phyloP scores from a whole-genome alignment of 176 grass and related monocot genomes.

The Olyra latifolia region DNA sequence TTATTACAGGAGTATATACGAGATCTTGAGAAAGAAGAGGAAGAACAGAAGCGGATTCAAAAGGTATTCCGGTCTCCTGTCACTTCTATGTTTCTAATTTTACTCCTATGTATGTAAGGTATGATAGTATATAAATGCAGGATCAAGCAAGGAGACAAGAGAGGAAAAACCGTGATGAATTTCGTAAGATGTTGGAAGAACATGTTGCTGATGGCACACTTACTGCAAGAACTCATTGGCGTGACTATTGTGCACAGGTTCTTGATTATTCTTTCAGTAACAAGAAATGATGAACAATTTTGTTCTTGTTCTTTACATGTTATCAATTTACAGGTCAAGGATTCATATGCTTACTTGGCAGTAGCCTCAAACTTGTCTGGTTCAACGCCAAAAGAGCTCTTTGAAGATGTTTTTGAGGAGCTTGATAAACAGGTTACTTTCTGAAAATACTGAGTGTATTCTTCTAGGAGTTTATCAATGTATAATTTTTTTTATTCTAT shows the following conservation, averaged over 20 bases:
- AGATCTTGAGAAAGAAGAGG: constrained; percentile 26
- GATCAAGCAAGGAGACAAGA: constrained; percentile 74
- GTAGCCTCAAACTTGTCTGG: constrained; percentile 78
- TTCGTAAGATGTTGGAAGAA: constrained; percentile 87
- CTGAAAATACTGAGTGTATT: constrained; percentile 19
- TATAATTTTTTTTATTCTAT: neutral
- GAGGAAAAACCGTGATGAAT: constrained; percentile 87
- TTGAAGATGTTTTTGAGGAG: constrained; percentile 86
- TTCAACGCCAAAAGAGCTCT: constrained; percentile 83
- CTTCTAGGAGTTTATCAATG: constrained; percentile 2
- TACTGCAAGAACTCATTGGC: constrained; percentile 91
- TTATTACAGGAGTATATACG: constrained; percentile 60
- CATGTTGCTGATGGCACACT: constrained; percentile 69
- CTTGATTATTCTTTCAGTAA: neutral
- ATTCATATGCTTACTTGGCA: constrained; percentile 62
- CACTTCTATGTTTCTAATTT: neutral
- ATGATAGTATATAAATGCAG: constrained; percentile 31
- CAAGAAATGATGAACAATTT: neutral
- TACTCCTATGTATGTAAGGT: neutral
- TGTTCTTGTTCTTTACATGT: constrained; percentile 26
- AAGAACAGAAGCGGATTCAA: constrained; percentile 68
- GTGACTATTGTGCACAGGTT: constrained; percentile 82
- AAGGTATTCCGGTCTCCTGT: constrained; percentile 53
- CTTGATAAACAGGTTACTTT: constrained; percentile 84
- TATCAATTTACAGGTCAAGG: constrained; percentile 72